These are phyloP conservation scores for Pharus latifolius DNA, from an alignment of 176 grass and related monocot genomes.

Conservation along the genomic window DNA sequence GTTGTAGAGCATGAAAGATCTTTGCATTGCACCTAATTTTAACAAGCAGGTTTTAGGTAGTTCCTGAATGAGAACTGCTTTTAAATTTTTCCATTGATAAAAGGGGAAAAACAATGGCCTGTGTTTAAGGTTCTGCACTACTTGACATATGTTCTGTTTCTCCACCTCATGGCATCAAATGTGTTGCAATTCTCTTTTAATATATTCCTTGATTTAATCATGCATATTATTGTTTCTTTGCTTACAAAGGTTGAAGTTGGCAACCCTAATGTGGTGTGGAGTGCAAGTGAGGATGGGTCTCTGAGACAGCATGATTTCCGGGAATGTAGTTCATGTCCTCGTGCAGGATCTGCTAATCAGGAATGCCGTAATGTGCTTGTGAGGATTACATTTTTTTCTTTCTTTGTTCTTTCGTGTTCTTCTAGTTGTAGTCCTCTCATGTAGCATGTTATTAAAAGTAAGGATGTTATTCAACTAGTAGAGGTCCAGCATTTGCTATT, in stretches of 20 bases:
- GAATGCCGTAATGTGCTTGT: conserved; percentile 94
- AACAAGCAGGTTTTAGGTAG: background rate
- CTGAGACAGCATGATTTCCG: conserved; percentile 93
- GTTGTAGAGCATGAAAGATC: background rate
- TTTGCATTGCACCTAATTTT: conserved; percentile 13
- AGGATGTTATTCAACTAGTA: background rate
- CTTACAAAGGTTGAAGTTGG: conserved; percentile 68
- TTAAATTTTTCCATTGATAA: background rate
- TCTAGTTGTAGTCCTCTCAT: background rate
- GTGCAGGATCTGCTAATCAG: conserved; percentile 61
- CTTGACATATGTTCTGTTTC: conserved; percentile 12
- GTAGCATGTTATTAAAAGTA: background rate
- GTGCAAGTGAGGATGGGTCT: conserved; percentile 94
- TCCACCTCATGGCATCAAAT: background rate
- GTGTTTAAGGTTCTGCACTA: background rate
- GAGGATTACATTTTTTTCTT: conserved; percentile 16
- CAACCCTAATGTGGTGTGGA: conserved; percentile 93
- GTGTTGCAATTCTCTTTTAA: background rate
- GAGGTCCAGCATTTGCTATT: background rate
- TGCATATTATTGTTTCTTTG: conserved; percentile 18
- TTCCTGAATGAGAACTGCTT: background rate
- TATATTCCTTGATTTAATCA: conserved; percentile 2
- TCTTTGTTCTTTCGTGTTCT: background rate
- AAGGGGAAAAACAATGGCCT: background rate
- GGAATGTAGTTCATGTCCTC: conserved; percentile 73